A percentile compares a stretch with the other conserved stretches of the same genome.
Evolutionary conservation across 2,329 filamentous ascomycete species (phyloP).

Genomic region (Chaetomiaceae sp.): DNA sequence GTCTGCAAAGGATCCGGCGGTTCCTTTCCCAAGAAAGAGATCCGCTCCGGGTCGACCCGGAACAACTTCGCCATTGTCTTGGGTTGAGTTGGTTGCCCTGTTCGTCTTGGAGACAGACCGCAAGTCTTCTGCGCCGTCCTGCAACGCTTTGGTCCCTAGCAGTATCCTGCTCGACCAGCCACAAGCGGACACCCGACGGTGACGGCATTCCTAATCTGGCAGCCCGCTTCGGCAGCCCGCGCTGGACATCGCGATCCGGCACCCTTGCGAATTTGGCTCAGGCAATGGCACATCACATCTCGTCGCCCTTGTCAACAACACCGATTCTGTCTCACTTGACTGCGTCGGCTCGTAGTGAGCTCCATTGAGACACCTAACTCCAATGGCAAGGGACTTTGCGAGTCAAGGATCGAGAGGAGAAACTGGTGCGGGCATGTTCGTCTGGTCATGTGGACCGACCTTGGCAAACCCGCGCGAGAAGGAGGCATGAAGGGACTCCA

Average conservation of each 20-base stretch:
- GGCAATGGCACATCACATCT: neutral
- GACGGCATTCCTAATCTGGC: conserved; percentile 1
- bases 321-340: neutral
- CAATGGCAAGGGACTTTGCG: no score
- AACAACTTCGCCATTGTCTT: conserved; percentile 91
- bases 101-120: neutral
- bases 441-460: no score
- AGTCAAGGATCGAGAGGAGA: no score
- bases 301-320: no score
- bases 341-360: no score
- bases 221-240: neutral
- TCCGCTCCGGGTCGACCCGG: conserved; percentile 68
- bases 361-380: no score
- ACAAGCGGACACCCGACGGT: neutral
- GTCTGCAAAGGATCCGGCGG: conserved; percentile 21
- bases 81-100: conserved; percentile 25
- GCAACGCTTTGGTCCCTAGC: neutral
- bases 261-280: neutral
- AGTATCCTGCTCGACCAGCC: neutral
- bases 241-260: neutral
- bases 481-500: no score
- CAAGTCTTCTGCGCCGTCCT: neutral
- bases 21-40: conserved; percentile 66
- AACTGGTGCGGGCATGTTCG: no score
- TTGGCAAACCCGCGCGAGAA: no score